Evolutionary conservation across 306 rosid species (phyloP).

Genomic region (Fragaria nilgerrensis): DNA sequence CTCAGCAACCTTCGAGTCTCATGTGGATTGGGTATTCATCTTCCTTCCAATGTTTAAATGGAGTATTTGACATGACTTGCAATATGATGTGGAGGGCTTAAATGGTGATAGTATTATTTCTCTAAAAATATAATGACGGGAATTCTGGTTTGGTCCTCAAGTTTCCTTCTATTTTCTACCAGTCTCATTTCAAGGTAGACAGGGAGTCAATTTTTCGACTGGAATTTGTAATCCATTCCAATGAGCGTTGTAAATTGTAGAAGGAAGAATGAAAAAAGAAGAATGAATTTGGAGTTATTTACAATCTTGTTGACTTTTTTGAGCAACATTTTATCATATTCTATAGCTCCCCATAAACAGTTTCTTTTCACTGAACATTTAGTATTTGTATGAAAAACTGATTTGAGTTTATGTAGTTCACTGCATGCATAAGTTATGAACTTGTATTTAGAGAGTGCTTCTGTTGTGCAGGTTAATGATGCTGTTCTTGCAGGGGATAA

Average conservation of each 20-base stretch:
- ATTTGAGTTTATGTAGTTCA: neutral
- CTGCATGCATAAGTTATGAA: slow-evolving; percentile 10
- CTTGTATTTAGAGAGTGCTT: slow-evolving; percentile 19
- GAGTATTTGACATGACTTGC: neutral
- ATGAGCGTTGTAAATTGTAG: neutral
- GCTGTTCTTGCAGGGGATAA: slow-evolving; percentile 83
- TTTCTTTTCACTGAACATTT: neutral
- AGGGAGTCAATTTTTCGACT: neutral
- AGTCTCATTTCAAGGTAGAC: neutral
- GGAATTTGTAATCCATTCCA: neutral
- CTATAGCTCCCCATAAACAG: neutral
- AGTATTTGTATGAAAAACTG: neutral
- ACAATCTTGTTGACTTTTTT: neutral
- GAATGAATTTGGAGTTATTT: neutral
- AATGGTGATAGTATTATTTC: neutral
- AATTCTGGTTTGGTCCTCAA: neutral
- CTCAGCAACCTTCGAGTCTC: slow-evolving; percentile 96
- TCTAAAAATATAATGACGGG: neutral
- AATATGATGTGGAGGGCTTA: neutral
- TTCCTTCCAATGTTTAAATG: slow-evolving; percentile 2
- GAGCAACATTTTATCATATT: neutral
- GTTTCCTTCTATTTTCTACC: neutral
- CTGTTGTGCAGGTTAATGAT: slow-evolving; percentile 84
- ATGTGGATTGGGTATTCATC: slow-evolving; percentile 92
- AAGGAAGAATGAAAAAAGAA: neutral